Percentiles rank a stretch among this genome's conserved stretches.
Evolutionary conservation across 306 rosid genomes (phyloP).

Genomic region (Citrullus colocynthis): DNA sequence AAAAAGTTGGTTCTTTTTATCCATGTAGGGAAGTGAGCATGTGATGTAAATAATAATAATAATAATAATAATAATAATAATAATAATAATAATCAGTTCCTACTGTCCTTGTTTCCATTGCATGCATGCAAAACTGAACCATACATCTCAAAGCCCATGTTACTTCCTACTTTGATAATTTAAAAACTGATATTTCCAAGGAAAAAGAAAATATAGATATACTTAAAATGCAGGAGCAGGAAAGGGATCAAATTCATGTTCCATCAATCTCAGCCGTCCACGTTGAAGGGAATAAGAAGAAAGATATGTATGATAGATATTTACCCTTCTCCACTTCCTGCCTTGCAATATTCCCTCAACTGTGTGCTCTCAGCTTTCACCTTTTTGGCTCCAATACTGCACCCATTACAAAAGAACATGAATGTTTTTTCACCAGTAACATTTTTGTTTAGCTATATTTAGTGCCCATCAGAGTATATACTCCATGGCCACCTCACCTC

Average conservation of each 20-base stretch:
- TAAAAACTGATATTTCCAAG: background rate
- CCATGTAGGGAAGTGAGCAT: background rate
- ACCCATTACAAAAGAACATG: slow-evolving; percentile 16
- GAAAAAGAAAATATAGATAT: background rate
- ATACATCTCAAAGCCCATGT: background rate
- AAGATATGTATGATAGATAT: background rate
- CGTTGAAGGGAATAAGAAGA: background rate
- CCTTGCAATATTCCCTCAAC: slow-evolving; percentile 63
- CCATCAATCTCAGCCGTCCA: slow-evolving; percentile 10
- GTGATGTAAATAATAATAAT: background rate
- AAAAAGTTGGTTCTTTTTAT: background rate
- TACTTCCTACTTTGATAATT: background rate
- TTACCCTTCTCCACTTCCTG: slow-evolving; percentile 78
- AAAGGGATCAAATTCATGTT: background rate
- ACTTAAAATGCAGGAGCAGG: background rate
- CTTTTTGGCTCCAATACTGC: slow-evolving; percentile 91
- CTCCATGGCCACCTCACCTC: background rate
- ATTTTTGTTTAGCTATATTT: slow-evolving; percentile 16
- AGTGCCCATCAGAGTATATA: slow-evolving; percentile 27
- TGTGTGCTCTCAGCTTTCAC: slow-evolving; percentile 78
- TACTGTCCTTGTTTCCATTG: background rate
- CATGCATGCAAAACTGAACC: slow-evolving; percentile 3
- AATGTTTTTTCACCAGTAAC: slow-evolving; percentile 10
- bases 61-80: background rate
- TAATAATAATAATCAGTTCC: background rate